phyloP scores from a whole-genome alignment of 1,284 basidiomycete genomes.

The Pseudozyma sp. region DNA sequence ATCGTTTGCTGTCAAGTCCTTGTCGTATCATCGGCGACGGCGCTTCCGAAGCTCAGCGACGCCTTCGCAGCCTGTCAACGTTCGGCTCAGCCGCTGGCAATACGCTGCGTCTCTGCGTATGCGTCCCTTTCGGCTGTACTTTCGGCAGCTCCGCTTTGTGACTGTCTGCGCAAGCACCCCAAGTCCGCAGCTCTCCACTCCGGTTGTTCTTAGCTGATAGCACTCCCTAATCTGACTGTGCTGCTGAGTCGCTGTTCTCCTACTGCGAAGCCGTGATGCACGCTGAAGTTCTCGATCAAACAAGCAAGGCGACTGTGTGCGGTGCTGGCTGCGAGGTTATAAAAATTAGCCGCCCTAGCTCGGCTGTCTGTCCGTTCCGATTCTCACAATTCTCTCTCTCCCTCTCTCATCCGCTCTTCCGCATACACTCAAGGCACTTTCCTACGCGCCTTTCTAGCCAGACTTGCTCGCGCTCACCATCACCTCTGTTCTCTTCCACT shows the following conservation, averaged over 20 bases:
- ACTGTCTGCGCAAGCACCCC: too few relatives aligned
- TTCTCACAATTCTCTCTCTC: not conserved
- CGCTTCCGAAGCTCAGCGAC: conserved; percentile 1
- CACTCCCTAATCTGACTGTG: too few relatives aligned
- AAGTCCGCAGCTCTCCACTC: too few relatives aligned
- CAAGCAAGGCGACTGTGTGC: conserved; percentile 21
- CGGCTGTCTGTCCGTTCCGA: conserved; percentile 17
- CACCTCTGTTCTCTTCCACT: conserved; percentile 15
- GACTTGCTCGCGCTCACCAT: conserved; percentile 1
- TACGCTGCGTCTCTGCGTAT: not conserved
- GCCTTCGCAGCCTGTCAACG: not conserved
- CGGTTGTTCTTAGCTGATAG: too few relatives aligned
- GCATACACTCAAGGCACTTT: too few relatives aligned
- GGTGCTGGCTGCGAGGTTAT: conserved; percentile 11
- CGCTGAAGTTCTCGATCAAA: not conserved
- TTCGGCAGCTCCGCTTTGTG: too few relatives aligned
- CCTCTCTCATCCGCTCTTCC: not conserved
- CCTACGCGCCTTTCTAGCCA: conserved; percentile 3
- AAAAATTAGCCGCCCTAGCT: conserved; percentile 4
- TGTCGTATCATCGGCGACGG: not conserved
- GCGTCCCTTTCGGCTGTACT: too few relatives aligned
- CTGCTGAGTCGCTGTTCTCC: too few relatives aligned
- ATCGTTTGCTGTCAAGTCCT: not conserved
- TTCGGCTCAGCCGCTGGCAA: not conserved
- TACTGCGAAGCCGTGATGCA: not conserved